phyloP scores from a whole-genome alignment of 768 basidiomycete genomes.

The Tephrocybe sp. region DNA sequence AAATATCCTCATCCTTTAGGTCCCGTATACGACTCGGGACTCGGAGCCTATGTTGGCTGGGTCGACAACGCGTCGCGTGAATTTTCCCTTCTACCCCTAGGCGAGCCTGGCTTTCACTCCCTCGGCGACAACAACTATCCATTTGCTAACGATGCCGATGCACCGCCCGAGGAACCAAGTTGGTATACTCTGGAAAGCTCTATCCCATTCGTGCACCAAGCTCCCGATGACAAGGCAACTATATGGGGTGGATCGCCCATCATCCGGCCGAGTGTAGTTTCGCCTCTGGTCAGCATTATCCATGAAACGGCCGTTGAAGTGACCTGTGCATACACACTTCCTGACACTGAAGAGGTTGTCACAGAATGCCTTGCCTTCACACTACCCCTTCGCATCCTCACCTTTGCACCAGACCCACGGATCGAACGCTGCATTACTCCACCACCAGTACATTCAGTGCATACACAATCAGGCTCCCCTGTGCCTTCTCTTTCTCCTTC shows the following conservation, averaged over 20 bases:
- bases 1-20: conserved; percentile 55
- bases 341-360: conserved; percentile 32
- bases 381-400: conserved; percentile 53
- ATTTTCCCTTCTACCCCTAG: conserved; percentile 51
- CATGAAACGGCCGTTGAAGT: conserved; percentile 58
- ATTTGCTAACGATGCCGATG: conserved; percentile 40
- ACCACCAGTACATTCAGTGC: conserved; percentile 9
- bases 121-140: conserved; percentile 51
- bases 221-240: conserved; percentile 22
- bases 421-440: conserved; percentile 13
- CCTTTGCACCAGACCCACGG: conserved; percentile 34
- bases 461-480: conserved; percentile 5
- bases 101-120: conserved; percentile 44
- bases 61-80: conserved; percentile 29
- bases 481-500: conserved; percentile 16
- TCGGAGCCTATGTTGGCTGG: conserved; percentile 27
- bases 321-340: conserved; percentile 53
- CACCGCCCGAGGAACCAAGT: conserved; percentile 27
- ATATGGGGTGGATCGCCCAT: conserved; percentile 40
- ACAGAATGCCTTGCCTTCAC: conserved; percentile 39
- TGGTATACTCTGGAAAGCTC: conserved; percentile 63
- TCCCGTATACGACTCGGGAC: conserved; percentile 48
- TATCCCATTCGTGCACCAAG: conserved; percentile 44
- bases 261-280: conserved; percentile 45
- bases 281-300: conserved; percentile 56